Conservation (phyloP, 352 stramenopile genomes). For the Blastocystis sp. region DNA sequence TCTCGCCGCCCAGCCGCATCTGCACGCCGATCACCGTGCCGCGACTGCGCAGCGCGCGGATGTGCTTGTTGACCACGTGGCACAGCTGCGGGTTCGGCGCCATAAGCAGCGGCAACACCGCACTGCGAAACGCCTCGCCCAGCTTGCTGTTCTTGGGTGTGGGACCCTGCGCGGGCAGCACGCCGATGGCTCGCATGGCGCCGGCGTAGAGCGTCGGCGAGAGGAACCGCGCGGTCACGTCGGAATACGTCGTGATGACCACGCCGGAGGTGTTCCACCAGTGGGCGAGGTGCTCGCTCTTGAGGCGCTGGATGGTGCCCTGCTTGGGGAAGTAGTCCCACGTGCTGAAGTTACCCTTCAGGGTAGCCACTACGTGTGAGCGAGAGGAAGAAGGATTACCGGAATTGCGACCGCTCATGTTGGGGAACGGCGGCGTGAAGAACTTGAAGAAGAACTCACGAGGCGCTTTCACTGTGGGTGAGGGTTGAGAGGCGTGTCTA, state of each 20-base stretch:
- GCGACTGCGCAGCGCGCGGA: background rate
- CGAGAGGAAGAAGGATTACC: background rate
- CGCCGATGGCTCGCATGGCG: background rate
- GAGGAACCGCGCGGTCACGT: slow-evolving; percentile 2
- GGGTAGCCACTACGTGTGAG: background rate
- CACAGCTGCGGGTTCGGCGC: slow-evolving; percentile 12
- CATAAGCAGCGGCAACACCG: slow-evolving; percentile 5
- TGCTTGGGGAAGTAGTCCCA: background rate
- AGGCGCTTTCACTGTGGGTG: background rate
- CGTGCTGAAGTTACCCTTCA: background rate
- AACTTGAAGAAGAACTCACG: slow-evolving; percentile 4
- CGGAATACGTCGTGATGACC: slow-evolving; percentile 4
- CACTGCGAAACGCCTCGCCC: background rate
- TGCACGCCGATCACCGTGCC: slow-evolving; percentile 33
- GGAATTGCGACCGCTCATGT: background rate
- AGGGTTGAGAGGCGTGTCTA: background rate
- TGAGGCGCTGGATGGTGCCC: background rate
- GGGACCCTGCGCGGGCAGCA: background rate
- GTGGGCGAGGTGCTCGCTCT: background rate
- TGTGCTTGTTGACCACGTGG: slow-evolving; percentile 31
- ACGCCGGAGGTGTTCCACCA: background rate
- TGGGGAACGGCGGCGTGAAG: slow-evolving; percentile 32
- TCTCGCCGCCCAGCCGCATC: slow-evolving; percentile 6
- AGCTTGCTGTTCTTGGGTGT: background rate
- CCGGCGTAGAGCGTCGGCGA: background rate